phyloP scores from a whole-genome alignment of 495 filamentous ascomycete genomes.

The Amniculicola lignicola region DNA sequence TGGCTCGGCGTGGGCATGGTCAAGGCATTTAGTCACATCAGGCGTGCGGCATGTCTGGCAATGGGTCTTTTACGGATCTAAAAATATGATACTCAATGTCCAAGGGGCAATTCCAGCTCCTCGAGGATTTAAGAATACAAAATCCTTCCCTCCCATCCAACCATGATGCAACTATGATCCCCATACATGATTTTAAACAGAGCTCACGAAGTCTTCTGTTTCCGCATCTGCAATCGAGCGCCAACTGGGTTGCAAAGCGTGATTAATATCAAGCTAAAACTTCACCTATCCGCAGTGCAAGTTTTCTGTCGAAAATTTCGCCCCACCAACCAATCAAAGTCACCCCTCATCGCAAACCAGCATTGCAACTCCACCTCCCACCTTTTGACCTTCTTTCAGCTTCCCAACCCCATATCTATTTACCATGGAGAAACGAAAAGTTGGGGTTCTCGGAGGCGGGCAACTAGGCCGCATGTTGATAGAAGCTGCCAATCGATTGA shows the following conservation, averaged over 20 bases:
- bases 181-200: no score
- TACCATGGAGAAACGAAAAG: constrained; percentile 24
- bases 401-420: not conserved
- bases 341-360: no score
- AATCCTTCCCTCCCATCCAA: no score
- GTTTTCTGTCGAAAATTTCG: constrained; percentile 10
- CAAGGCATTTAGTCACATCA: constrained; percentile 15
- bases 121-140: no score
- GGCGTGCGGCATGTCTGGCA: constrained; percentile 27
- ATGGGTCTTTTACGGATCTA: constrained; percentile 19
- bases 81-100: constrained; percentile 31
- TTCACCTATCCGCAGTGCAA: no score
- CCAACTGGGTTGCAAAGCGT: no score
- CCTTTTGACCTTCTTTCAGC: not conserved
- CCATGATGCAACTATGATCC: no score
- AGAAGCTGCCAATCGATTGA: constrained; percentile 82
- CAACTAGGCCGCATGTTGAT: constrained; percentile 93
- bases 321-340: constrained; percentile 2
- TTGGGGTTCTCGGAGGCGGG: constrained; percentile 73
- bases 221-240: no score
- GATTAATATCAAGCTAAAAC: no score
- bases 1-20: constrained; percentile 26
- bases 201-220: no score
- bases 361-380: not conserved
- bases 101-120: constrained; percentile 18